Base-by-base conservation (phyloP, 1,139 yeast genomes). In the Suhomyces anneliseae region DNA sequence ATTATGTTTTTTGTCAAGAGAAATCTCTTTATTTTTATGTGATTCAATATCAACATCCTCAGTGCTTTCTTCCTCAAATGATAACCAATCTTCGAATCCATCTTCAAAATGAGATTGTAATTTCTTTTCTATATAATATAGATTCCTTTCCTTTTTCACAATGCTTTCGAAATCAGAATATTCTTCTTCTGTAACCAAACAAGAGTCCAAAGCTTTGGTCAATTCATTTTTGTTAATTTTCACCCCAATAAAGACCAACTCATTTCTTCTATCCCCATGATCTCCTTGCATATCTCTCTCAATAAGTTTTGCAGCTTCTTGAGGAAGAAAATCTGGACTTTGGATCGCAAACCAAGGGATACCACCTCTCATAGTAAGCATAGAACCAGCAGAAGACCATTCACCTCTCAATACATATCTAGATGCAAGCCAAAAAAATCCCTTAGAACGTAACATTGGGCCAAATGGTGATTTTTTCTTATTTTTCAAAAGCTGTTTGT, bases 361-460 rank as follows among this genome's bases (percentile, higher is more conserved):
- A 3, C 78, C 78, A 8, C 76, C 78, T 42, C 61, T 66, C 27
- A 74, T 47, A 0, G 78, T 72, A 29, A 74, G 53, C 74, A 73
- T 72, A 1, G 71, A 61, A 4, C 79, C 78, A 1, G 79, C 78
- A 40, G 74, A 72, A 4, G 75, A 69, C 78, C 77, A 73, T 58
- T 74, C 78, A 19, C 78, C 78, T 52, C 74, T 60, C 36, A 68
- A 58, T 8, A 72, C 65, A 45, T 65, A 61, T 47, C 78, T 60
- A 4, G 77, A 63, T 3, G 79, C 79, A n/a, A 75, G 55, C 79
- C 79, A 75, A 48, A 75, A 64, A 52, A 72, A 73, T 0, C 79
- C 79, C 50, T 75, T 74, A 3, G 76, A 70, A 10, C 79, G 65
- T 14, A 74, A 51, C 36, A 75, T 54, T 4, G 68, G 61, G 0